phyloP scores from a whole-genome alignment of 371 early-diverging fungal genomes.

The Catenaria anguillulae region DNA sequence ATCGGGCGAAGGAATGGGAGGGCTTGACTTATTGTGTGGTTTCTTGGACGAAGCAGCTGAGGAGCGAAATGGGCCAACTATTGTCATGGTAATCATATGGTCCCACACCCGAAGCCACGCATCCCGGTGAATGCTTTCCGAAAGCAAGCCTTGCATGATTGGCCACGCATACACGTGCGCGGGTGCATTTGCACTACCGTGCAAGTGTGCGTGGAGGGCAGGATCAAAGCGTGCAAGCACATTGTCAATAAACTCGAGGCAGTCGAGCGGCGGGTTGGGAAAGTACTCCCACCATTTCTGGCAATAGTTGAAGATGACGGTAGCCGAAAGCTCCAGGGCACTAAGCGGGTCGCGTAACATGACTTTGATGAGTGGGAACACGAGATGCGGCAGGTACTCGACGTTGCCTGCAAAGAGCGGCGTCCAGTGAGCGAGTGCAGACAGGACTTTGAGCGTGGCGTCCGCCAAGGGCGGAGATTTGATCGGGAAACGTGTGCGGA shows the following conservation, averaged over 20 bases:
- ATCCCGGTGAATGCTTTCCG: slow-evolving; percentile 18
- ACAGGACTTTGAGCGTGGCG: slow-evolving; percentile 31
- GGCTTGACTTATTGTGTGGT: too few species aligned
- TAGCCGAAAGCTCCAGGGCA: slow-evolving; percentile 30
- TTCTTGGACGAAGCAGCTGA: not conserved
- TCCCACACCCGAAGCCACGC: slow-evolving; percentile 37
- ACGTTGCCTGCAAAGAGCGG: slow-evolving; percentile 30
- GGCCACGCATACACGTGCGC: slow-evolving; percentile 31
- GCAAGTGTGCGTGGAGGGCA: slow-evolving; percentile 23
- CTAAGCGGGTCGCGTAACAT: slow-evolving; percentile 29
- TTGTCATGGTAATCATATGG: slow-evolving; percentile 20
- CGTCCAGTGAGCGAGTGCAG: slow-evolving; percentile 34
- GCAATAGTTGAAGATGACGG: slow-evolving; percentile 36
- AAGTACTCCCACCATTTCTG: slow-evolving; percentile 50
- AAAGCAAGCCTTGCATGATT: slow-evolving; percentile 24
- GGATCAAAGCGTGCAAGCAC: slow-evolving; percentile 27
- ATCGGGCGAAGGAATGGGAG: too few species aligned
- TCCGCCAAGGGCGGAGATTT: slow-evolving; percentile 24
- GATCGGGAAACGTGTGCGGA: slow-evolving; percentile 27
- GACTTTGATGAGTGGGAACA: slow-evolving; percentile 35
- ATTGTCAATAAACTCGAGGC: slow-evolving; percentile 26
- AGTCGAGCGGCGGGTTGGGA: slow-evolving; percentile 38
- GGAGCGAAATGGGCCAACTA: not conserved
- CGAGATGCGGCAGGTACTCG: slow-evolving; percentile 33
- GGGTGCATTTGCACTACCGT: not conserved